Evolutionary conservation across 345 rosid species (phyloP).

Genomic region (Salix udensis): DNA sequence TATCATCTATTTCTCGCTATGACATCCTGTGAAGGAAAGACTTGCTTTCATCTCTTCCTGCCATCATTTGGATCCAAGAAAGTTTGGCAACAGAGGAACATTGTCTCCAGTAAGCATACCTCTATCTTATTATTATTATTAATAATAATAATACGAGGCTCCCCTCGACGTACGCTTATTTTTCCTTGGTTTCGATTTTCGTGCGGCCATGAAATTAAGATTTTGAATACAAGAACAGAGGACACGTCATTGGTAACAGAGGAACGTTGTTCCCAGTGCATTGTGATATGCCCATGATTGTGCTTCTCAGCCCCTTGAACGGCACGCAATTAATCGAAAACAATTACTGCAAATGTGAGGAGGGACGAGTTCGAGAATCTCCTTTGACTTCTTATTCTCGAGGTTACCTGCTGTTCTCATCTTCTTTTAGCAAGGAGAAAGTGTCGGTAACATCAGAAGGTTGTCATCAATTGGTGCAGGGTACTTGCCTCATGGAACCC

Average conservation of each 20-base stretch:
- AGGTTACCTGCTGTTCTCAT: neutral
- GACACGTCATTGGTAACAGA: neutral
- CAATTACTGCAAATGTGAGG: neutral
- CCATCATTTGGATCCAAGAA: too few relatives aligned
- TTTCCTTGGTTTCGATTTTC: neutral
- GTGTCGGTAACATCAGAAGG: neutral
- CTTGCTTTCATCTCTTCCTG: too few relatives aligned
- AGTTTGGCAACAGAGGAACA: too few relatives aligned
- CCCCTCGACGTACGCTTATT: neutral
- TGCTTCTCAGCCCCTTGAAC: neutral
- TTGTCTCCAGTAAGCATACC: neutral
- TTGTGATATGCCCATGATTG: neutral
- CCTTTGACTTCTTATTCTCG: neutral
- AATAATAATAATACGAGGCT: too few relatives aligned
- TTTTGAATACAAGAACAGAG: neutral
- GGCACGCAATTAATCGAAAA: neutral
- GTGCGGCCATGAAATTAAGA: neutral
- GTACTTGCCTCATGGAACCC: neutral
- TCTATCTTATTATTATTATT: neutral
- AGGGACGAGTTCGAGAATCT: neutral
- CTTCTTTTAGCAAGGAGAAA: neutral
- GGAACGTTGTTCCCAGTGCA: neutral
- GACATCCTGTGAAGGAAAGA: too few relatives aligned
- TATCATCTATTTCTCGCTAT: too few relatives aligned
- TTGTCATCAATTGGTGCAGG: neutral